A percentile compares a stretch with the other conserved stretches of the same genome.
Conservation (phyloP, 2,329 filamentous ascomycete species). For the Colletotrichum abscissum region DNA sequence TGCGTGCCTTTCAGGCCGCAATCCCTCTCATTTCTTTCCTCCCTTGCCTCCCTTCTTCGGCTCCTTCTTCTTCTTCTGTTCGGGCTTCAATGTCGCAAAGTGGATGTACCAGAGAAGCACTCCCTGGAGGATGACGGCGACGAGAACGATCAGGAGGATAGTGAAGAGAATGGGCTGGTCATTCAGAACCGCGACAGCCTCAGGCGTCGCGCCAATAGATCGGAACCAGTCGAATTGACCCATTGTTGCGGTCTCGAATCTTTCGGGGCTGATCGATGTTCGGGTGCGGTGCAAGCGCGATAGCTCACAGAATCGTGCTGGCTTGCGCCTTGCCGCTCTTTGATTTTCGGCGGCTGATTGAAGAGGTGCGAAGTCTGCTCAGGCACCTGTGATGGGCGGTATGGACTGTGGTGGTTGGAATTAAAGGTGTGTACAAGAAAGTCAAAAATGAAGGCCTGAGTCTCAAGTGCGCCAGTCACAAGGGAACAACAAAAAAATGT, state of each 20-base stretch:
- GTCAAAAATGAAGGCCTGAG: conserved; percentile 29
- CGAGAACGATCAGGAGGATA: conserved; percentile 65
- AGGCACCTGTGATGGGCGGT: conserved; percentile 5
- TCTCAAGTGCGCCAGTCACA: conserved; percentile 38
- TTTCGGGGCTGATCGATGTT: background rate
- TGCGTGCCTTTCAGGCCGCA: background rate
- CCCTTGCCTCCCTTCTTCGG: conserved; percentile 50
- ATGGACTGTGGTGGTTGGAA: conserved; percentile 18
- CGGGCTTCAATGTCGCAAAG: conserved; percentile 69
- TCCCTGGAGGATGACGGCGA: conserved; percentile 58
- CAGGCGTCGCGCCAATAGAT: conserved; percentile 66
- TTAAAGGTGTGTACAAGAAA: conserved; percentile 24
- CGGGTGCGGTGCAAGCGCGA: background rate
- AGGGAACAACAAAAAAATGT: conserved; percentile 37
- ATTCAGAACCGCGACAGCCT: conserved; percentile 70
- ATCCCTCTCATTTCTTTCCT: conserved; percentile 37
- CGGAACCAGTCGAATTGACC: conserved; percentile 68
- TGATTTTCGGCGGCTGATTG: background rate
- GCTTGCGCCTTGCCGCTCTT: background rate
- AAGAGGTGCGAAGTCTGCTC: conserved; percentile 21
- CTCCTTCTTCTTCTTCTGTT: conserved; percentile 67
- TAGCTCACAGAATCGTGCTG: background rate
- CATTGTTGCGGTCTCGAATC: conserved; percentile 42
- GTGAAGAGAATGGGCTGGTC: conserved; percentile 70
- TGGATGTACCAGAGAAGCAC: conserved; percentile 68